Evolutionary conservation across 495 filamentous ascomycete genomes (phyloP).

Genomic region (Neurospora hispaniola): DNA sequence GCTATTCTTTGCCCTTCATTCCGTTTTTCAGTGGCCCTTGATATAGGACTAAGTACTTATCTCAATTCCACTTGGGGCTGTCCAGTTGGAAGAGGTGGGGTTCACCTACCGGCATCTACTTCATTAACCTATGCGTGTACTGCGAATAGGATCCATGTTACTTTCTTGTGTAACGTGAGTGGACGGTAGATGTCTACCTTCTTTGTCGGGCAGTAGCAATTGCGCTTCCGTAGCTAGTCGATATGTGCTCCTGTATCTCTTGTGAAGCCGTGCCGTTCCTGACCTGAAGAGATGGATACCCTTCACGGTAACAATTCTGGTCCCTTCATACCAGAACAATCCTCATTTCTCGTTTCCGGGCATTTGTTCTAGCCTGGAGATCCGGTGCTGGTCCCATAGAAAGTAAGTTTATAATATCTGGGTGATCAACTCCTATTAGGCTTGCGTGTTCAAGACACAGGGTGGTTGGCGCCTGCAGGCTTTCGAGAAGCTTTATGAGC

Average conservation of each 20-base stretch:
- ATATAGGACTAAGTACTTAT: neutral
- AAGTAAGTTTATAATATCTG: neutral
- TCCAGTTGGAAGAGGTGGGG: neutral
- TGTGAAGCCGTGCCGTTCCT: neutral
- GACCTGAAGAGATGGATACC: neutral
- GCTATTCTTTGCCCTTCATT: neutral
- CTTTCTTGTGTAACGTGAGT: neutral
- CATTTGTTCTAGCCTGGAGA: neutral
- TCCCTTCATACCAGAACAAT: neutral
- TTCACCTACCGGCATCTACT: neutral
- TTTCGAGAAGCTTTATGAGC: neutral
- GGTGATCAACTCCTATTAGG: neutral
- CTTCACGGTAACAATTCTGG: neutral
- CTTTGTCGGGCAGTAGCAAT: no score
- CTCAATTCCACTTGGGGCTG: neutral
- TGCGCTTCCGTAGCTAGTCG: no score
- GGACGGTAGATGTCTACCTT: neutral
- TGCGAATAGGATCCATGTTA: neutral
- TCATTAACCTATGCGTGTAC: neutral
- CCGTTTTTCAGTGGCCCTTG: neutral
- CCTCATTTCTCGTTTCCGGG: neutral
- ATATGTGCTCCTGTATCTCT: no score
- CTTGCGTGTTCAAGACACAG: neutral
- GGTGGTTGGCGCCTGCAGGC: neutral
- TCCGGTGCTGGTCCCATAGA: neutral